Conservation (phyloP, 345 rosid genomes). For the Syzygium grande region DNA sequence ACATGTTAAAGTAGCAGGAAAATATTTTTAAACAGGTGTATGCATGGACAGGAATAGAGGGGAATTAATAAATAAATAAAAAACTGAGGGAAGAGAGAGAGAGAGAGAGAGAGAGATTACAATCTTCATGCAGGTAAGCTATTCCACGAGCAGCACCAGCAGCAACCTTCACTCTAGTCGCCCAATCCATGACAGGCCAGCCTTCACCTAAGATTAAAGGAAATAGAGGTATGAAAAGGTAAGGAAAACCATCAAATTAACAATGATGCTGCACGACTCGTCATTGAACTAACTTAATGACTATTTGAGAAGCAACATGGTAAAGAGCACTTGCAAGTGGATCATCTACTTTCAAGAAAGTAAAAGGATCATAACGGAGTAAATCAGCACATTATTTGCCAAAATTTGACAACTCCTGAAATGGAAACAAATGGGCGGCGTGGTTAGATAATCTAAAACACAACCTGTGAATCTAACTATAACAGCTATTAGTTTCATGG, state of each 20-base stretch:
- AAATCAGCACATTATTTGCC: background rate
- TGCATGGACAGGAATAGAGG: background rate
- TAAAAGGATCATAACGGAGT: background rate
- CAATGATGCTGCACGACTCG: background rate
- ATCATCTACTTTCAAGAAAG: background rate
- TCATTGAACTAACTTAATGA: background rate
- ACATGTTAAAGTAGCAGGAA: background rate
- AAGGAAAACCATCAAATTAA: background rate
- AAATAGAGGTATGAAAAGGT: background rate
- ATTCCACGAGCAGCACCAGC: slow-evolving; percentile 99
- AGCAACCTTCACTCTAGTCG: slow-evolving; percentile 67
- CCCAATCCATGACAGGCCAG: slow-evolving; percentile 86
- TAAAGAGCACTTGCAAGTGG: background rate
- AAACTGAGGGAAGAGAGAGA: background rate
- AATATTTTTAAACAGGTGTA: background rate
- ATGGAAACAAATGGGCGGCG: background rate
- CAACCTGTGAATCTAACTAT: background rate
- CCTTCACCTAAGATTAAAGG: slow-evolving; percentile 45
- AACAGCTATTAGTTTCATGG: background rate
- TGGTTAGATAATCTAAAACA: background rate
- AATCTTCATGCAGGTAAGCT: slow-evolving; percentile 97
- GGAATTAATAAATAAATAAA: background rate
- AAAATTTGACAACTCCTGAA: background rate
- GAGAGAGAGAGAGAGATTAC: slow-evolving; percentile 24
- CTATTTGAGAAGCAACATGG: background rate